Base-by-base conservation (phyloP, 371 early-diverging fungal species). In the Mucor circinelloides region DNA sequence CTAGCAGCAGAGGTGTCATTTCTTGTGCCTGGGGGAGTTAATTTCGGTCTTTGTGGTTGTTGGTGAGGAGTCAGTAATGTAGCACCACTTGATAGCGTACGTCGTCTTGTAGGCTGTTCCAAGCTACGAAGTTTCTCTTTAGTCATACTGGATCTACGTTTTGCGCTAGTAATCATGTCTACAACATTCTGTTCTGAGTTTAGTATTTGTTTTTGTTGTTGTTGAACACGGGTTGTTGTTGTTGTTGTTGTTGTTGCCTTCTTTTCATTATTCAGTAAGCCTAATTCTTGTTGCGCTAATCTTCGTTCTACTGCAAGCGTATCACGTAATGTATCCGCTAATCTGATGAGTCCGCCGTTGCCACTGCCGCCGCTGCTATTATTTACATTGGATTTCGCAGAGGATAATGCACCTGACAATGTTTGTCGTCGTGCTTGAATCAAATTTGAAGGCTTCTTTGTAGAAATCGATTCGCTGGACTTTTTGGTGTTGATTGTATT, bases 321-420 rank as follows among this genome's bases (percentile, higher is more conserved):
- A 60, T 80, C 74, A 59, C 78, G 74, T 62, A 77, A 58, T 12
- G 69, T 73, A 59, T 80, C 81, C 10, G 76, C 72, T 32, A 80
- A 27, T 28, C 67, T 75, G 42, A 75, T 66, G 15, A 70, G 34
- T 2, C 76, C 72, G 2, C 57, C 32, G 27, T 19, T 5, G 8
- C 28, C 34, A 13, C 30, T 25, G 15, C 31, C 30, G 7, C 30
- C 58, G 31, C 28, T 34, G 31, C 10, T 23, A 12, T 36, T 48
- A 21, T 25, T 56, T 56, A 34, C 46, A 32, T 34, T 55, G 23
- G 42, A 21, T 21, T 30, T 58, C 13, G 54, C 36, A 10, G 62
- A 61, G 9, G 23, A 31, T 12, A 54, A 44, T 40, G 64, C 59
- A 15, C 69, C 69, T 21, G 69, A 69, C 31, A 69, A 57, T 9